These are phyloP conservation scores for Phyllosticta paracitricarpa DNA, from an alignment of 2,329 filamentous ascomycete genomes.

Conservation along the genomic window DNA sequence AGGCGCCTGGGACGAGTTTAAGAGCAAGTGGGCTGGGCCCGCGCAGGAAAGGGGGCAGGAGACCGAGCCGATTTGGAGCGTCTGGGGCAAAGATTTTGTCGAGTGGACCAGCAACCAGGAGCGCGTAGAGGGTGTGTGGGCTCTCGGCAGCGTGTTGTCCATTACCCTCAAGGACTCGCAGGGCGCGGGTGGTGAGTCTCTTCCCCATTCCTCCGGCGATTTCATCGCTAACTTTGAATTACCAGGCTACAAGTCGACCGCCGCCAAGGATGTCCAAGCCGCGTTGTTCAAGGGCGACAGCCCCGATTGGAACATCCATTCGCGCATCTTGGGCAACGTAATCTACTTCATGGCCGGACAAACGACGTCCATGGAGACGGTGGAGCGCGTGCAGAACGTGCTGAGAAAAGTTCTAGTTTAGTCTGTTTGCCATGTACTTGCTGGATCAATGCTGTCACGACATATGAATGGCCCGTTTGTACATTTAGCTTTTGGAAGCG, in stretches of 20 bases:
- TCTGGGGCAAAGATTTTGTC: neutral
- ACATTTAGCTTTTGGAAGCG: too few species aligned
- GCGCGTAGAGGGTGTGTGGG: constrained; percentile 55
- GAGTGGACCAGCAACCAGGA: neutral
- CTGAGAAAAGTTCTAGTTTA: neutral
- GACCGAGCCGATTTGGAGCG: neutral
- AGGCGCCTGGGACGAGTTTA: constrained; percentile 49
- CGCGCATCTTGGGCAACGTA: constrained; percentile 50
- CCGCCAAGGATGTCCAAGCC: constrained; percentile 43
- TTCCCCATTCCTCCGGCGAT: neutral
- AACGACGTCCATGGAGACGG: constrained; percentile 13
- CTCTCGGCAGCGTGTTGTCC: constrained; percentile 64
- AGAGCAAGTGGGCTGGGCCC: constrained; percentile 35
- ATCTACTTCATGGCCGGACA: constrained; percentile 51
- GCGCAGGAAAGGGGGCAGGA: neutral
- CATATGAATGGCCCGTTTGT: too few species aligned
- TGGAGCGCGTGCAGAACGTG: constrained; percentile 1
- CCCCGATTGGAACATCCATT: constrained; percentile 42
- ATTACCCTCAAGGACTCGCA: constrained; percentile 46
- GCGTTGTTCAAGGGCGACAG: constrained; percentile 36
- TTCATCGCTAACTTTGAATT: neutral
- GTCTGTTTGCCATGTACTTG: too few species aligned
- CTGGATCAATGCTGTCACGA: too few species aligned
- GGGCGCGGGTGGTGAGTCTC: constrained; percentile 32
- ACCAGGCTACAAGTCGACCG: constrained; percentile 47